Base-by-base conservation (phyloP, 805 yeast species). In the Candida odintsovae region DNA sequence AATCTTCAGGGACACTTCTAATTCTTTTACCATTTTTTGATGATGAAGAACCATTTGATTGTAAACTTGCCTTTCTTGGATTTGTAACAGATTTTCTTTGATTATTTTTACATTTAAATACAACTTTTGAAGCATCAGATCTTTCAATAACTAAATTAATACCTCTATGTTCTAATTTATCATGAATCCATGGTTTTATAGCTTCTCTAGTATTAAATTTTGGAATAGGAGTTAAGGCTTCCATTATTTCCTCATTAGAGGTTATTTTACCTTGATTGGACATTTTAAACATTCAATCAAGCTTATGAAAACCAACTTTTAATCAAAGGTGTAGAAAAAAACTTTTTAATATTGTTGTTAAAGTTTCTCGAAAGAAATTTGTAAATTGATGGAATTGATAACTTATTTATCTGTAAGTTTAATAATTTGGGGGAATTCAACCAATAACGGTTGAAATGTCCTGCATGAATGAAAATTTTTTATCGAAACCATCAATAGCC, bases 41-140 rank as follows among this genome's bases (percentile, higher is more conserved):
- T 22, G 45, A 28, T 23, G 44, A 11, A 25, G 18, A 26, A 23
- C 37, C 20, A 20, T 21, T 23, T 4, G 47, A 39, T 6, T 33
- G 16, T 13, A 33, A 11, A 25, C 44, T 35, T 28, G 38, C 18
- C 11, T 19, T 7, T 39, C 52, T 54, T 31, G 57, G 50, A 2
- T 52, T 42, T 4, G 21, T 26, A 2, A 52, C 40, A 5, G 57
- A 38, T 45, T 54, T 58, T 51, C 58, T 57, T 45, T 56, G 58
- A n/a, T 58, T 37, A 41, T 52, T 58, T 51, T 62, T 63, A 48
- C 67, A 63, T 44, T 64, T 62, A 55, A 64, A 63, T 10, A 64
- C 64, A 18, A 63, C 60, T 45, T 63, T 62, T 16, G 62, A 50
- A 3, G 57, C 50, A 43, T 63, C 67, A 1, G 65, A 59, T 50